Percentiles rank a stretch among this genome's conserved stretches.
These are phyloP conservation scores for Chaetoceros tenuissimus DNA, from an alignment of 108 stramenopile genomes.

Conservation along the genomic window DNA sequence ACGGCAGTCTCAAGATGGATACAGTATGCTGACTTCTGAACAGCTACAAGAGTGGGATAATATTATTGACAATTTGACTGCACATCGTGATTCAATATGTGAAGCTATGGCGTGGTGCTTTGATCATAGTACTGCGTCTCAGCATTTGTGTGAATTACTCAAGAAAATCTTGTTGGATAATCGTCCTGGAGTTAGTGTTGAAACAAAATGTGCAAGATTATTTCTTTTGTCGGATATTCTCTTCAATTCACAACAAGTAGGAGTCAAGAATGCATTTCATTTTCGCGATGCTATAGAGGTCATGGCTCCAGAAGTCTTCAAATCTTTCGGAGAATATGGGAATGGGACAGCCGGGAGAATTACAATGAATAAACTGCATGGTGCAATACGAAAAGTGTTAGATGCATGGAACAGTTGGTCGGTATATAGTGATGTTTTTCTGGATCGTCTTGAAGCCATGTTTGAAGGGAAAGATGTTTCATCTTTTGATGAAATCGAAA, in stretches of 20 bases:
- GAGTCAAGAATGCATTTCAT: conserved; percentile 74
- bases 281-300: conserved; percentile 73
- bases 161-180: conserved; percentile 48
- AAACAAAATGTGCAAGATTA: conserved; percentile 62
- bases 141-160: conserved; percentile 53
- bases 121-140: conserved; percentile 56
- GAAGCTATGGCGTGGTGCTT: conserved; percentile 86
- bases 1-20: conserved; percentile 20
- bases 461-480: conserved; percentile 54
- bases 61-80: conserved; percentile 38
- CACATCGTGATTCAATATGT: conserved; percentile 58
- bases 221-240: conserved; percentile 75
- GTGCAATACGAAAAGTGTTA: conserved; percentile 53
- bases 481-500: conserved; percentile 6
- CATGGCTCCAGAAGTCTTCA: conserved; percentile 79
- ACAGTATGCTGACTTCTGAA: conserved; percentile 32
- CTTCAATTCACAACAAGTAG: conserved; percentile 86
- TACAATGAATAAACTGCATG: conserved; percentile 61
- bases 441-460: conserved; percentile 62
- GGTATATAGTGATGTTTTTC: conserved; percentile 64
- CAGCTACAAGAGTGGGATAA: conserved; percentile 42
- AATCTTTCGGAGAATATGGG: conserved; percentile 49
- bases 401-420: conserved; percentile 83
- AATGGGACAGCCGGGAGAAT: conserved; percentile 49
- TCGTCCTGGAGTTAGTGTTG: conserved; percentile 31